These are phyloP conservation scores for Oryza australiensis DNA, from an alignment of 176 grass and related monocot genomes.

Conservation along the genomic window DNA sequence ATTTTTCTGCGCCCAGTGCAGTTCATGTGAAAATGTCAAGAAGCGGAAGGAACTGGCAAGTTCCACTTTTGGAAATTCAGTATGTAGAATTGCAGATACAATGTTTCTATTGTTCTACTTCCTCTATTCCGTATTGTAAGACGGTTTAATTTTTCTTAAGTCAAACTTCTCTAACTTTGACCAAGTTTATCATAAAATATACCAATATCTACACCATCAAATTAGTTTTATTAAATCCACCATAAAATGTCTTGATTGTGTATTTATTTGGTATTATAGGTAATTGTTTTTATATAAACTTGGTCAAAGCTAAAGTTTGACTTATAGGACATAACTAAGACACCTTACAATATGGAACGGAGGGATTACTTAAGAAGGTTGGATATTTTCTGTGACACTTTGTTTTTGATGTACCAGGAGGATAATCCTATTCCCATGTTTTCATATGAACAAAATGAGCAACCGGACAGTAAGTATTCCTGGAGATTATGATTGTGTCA, in stretches of 20 bases:
- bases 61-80: slow-evolving; percentile 47
- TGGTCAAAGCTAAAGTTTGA: too few species aligned
- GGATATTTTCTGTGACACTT: slow-evolving; percentile 11
- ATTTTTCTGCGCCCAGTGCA: slow-evolving; percentile 80
- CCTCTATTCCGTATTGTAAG: too few species aligned
- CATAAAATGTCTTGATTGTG: too few species aligned
- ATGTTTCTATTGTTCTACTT: neutral
- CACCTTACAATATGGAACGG: too few species aligned
- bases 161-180: too few species aligned
- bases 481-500: neutral
- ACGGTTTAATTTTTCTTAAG: too few species aligned
- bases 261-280: too few species aligned
- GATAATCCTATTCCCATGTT: slow-evolving; percentile 56
- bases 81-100: slow-evolving; percentile 19
- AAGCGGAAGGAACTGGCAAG: slow-evolving; percentile 47
- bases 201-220: too few species aligned
- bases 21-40: slow-evolving; percentile 74
- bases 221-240: too few species aligned
- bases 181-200: too few species aligned
- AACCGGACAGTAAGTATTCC: slow-evolving; percentile 38
- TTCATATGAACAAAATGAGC: slow-evolving; percentile 60
- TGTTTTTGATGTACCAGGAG: slow-evolving; percentile 59
- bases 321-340: too few species aligned
- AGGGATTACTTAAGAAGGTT: neutral
- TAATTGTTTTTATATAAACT: too few species aligned